Evolutionary conservation across 108 stramenopile species (phyloP), one percentile per base, ranked within the genome.

Genomic region (Cylindrotheca closterium): DNA sequence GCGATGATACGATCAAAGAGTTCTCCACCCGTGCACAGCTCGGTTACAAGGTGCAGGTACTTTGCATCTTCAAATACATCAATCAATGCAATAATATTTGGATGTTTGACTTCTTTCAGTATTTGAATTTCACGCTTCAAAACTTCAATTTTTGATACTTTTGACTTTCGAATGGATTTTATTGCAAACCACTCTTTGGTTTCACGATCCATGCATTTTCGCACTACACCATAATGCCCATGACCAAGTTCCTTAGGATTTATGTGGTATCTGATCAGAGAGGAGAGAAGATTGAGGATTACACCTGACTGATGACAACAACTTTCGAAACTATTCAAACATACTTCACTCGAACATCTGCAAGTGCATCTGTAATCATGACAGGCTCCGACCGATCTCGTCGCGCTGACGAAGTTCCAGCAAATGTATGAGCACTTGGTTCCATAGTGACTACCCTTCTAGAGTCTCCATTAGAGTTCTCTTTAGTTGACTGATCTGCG

Each of bases 21-120:
- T 67, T 99, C 98, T 15, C 97, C 97, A 22, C 98, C 98, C 18
- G 92, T 96, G 72, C 97, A 98, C 18, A 95, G 55, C 72, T 96
- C 96, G 19, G 93, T 94, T 51, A 94, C 85, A 15, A 96, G 64
- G 68, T 94, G 88, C 30, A 94, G 61, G 54, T 91, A 89, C 62
- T 90, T 84, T 47, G 78, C 55, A 63, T 96, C 94, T 72, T 96
- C 97, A 71, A 88, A 91, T 5, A 94, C 91, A 31, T 98, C 96
- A 22, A 82, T 60, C 51, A 96, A 64, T 27, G 79, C 65, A 63
- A 96, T 91, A 61, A 98, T 98, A 63, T 96, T 83, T 8, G 93
- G 94, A 67, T 96, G 94, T 26, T 86, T 71, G 22, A 94, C 89
- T 63, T 95, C 94, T 58, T 79, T 83, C 51, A 95, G 63, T 3